Conservation (phyloP, 108 stramenopile genomes). For the Cafeteria roenbergensis region DNA sequence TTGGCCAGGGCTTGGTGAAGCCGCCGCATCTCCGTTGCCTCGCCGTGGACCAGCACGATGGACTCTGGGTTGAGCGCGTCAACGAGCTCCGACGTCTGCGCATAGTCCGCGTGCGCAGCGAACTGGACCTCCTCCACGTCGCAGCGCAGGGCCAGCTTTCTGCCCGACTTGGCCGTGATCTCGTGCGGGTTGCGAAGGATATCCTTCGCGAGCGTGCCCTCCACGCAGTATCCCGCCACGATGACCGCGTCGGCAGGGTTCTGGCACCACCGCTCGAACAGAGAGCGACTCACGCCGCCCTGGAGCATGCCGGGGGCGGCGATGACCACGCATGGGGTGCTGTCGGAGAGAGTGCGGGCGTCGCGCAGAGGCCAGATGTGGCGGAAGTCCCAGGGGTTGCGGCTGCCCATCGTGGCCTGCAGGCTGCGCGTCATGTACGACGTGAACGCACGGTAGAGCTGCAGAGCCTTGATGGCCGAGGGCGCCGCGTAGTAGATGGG, state of each 20-base stretch:
- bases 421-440: conserved; percentile 96
- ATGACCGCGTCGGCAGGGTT: conserved; percentile 87
- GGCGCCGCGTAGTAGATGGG: conserved; percentile 88
- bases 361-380: conserved; percentile 69
- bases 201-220: conserved; percentile 91
- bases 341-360: conserved; percentile 71
- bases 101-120: conserved; percentile 93
- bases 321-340: conserved; percentile 83
- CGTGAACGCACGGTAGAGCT: conserved; percentile 92
- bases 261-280: conserved; percentile 89
- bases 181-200: conserved; percentile 82
- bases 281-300: conserved; percentile 73
- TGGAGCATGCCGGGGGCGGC: conserved; percentile 97
- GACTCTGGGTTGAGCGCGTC: conserved; percentile 55
- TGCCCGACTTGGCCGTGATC: conserved; percentile 77
- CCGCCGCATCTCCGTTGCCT: conserved; percentile 82
- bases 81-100: conserved; percentile 40
- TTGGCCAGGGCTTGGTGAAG: conserved; percentile 65
- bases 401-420: conserved; percentile 74
- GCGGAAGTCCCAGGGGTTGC: conserved; percentile 76
- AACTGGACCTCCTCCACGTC: conserved; percentile 73
- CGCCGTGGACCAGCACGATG: conserved; percentile 94
- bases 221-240: conserved; percentile 93
- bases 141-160: conserved; percentile 61
- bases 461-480: conserved; percentile 70